These are phyloP conservation scores for Phialemonium atrogriseum DNA, from an alignment of 2,329 filamentous ascomycete genomes.

Conservation along the genomic window DNA sequence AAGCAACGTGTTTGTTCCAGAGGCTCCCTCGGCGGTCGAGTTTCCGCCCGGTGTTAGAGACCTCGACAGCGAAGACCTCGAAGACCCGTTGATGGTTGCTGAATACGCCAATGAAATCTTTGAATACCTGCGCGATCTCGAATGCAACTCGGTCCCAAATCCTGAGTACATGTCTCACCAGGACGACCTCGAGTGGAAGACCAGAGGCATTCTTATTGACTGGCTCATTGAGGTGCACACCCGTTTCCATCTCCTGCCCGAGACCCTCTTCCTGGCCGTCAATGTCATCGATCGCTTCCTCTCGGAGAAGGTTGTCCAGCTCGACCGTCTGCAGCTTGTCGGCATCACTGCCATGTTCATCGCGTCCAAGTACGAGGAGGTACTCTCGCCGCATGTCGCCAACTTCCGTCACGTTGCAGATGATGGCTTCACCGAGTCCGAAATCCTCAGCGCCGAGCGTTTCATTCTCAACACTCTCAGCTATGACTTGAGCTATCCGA, in stretches of 20 bases:
- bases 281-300: constrained; percentile 99
- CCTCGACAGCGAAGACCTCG: constrained; percentile 78
- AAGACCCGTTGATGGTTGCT: constrained; percentile 95
- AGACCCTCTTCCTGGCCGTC: constrained; percentile 92
- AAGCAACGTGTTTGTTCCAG: constrained; percentile 15
- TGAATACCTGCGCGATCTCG: constrained; percentile 84
- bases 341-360: constrained; percentile 99
- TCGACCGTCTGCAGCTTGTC: constrained; percentile 92
- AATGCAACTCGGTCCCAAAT: constrained; percentile 73
- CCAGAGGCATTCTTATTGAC: constrained; percentile 91
- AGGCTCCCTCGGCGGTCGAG: constrained; percentile 17
- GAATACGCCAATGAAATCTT: constrained; percentile 98
- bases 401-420: constrained; percentile 98
- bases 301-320: constrained; percentile 87
- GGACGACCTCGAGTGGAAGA: constrained; percentile 95
- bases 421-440: constrained; percentile 88
- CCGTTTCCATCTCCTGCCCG: constrained; percentile 87
- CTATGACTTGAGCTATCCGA: constrained; percentile 97
- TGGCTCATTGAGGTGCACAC: constrained; percentile 99
- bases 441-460: constrained; percentile 95
- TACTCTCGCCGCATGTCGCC: constrained; percentile 89
- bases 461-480: constrained; percentile 86
- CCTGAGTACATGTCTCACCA: constrained; percentile 93
- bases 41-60: constrained; percentile 41
- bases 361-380: constrained; percentile 97